Evolutionary conservation across 805 yeast species (phyloP).

Genomic region (Brettanomyces custersianus): DNA sequence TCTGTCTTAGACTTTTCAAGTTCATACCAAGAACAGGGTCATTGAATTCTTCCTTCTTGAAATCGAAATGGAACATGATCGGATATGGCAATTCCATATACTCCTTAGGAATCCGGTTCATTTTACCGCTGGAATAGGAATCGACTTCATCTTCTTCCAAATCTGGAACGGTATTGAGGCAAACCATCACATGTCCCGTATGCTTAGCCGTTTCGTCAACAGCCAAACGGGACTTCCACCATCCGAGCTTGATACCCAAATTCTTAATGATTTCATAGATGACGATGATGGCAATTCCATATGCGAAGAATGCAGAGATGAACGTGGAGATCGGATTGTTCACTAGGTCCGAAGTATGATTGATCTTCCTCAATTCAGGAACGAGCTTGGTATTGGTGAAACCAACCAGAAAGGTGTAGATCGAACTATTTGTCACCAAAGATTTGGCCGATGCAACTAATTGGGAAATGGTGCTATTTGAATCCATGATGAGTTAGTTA

Average conservation of each 20-base stretch:
- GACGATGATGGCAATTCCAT: conserved; percentile 12
- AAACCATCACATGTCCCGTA: conserved; percentile 63
- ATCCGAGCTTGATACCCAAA: conserved; percentile 15
- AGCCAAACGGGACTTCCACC: conserved; percentile 29
- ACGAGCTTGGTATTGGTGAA: conserved; percentile 11
- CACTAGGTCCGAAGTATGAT: conserved; percentile 17
- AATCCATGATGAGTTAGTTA: too few species aligned
- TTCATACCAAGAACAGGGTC: conserved; percentile 67
- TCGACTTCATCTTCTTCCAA: conserved; percentile 8
- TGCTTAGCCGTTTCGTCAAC: conserved; percentile 70
- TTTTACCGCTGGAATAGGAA: neutral
- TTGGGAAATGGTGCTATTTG: too few species aligned
- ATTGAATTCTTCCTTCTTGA: conserved; percentile 73
- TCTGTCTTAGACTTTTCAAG: conserved; percentile 50
- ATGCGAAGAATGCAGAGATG: conserved; percentile 20
- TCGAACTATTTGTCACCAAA: neutral
- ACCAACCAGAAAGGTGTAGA: neutral
- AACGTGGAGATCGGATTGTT: conserved; percentile 12
- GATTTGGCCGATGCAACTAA: too few species aligned
- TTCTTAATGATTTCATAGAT: conserved; percentile 18
- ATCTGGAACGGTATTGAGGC: conserved; percentile 32
- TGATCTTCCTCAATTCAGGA: conserved; percentile 6
- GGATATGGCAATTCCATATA: conserved; percentile 24
- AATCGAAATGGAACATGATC: conserved; percentile 60
- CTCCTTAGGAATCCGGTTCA: conserved; percentile 4